Evolutionary conservation across 2,329 filamentous ascomycete species (phyloP), one percentile per base, ranked within the genome.

Genomic region (Coniochaeta sp.): DNA sequence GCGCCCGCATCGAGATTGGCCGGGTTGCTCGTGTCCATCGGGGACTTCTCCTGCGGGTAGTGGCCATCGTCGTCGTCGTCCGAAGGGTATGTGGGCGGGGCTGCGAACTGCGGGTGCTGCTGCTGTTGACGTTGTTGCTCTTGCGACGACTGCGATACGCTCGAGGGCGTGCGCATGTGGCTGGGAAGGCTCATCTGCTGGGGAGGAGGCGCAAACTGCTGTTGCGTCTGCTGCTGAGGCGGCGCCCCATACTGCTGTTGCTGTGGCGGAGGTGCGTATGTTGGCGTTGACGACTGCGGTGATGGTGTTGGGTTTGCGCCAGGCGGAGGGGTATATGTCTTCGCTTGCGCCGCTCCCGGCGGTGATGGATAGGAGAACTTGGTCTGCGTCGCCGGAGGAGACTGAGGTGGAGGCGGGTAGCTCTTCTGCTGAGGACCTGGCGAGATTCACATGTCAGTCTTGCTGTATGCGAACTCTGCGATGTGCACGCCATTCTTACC

Each of bases 401-500:
- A 68, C 59, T 63, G 63, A 30, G 67, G 67, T 48, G 67, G 67
- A 28, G 65, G 65, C 3, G 67, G 66, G 42, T 70, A 69, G 59
- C 51, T 65, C 54, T 58, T 61, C 50, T 57, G 54, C 4, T 57
- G 60, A 51, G 53, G 40, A 31, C 56, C 26, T 51, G 52, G 57
- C 12, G 55, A 50, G 4, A 40, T 9, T 14, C 38, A 42, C 24
- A 13, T 42, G 18, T 48, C 33, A 52, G 45, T 49, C 22, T 42
- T 14, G 3, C 12, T 42, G 16, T 24, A 48, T 6, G 10, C 31
- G 52, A 53, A n/a, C n/a, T n/a, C n/a, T n/a, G n/a, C 49, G 42
- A 38, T 48, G 28, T 16, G 20, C 38, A n/a, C n/a, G n/a, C n/a
- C n/a, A n/a, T n/a, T n/a, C n/a, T n/a, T n/a, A 42, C 38, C 38